Evolutionary conservation across 164 flowering plant genomes (phyloP).

Genomic region (Santalum album): DNA sequence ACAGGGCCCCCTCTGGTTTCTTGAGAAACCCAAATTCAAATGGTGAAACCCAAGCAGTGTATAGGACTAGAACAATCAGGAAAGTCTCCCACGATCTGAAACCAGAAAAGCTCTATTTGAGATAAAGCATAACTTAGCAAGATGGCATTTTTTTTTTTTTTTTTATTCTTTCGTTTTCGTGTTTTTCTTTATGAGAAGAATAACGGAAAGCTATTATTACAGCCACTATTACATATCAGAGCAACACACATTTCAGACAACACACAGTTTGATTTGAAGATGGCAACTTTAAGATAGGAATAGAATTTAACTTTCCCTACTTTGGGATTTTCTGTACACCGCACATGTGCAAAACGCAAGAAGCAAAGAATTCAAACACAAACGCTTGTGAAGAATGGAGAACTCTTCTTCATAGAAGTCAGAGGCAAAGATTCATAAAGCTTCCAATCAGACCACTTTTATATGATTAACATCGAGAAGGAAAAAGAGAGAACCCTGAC

Average conservation of each 20-base stretch:
- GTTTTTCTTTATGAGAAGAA: too few species aligned
- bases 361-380: not conserved
- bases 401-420: not conserved
- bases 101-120: conserved; percentile 6
- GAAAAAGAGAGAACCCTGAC: not conserved
- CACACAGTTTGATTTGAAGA: too few species aligned
- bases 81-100: conserved; percentile 73
- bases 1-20: conserved; percentile 36
- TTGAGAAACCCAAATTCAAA: conserved; percentile 80
- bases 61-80: conserved; percentile 63
- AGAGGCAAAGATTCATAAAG: not conserved
- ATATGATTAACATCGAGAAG: not conserved
- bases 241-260: not conserved
- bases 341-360: not conserved
- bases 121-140: conserved; percentile 4
- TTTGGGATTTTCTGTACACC: not conserved
- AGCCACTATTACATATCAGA: not conserved
- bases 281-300: too few species aligned
- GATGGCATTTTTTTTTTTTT: not conserved
- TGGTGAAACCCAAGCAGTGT: conserved; percentile 93
- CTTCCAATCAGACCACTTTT: not conserved
- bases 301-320: too few species aligned
- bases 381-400: not conserved
- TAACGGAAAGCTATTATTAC: too few species aligned
- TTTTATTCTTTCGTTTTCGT: not conserved